Conservation (phyloP, 495 filamentous ascomycete genomes). For the Penicillium turbatum region DNA sequence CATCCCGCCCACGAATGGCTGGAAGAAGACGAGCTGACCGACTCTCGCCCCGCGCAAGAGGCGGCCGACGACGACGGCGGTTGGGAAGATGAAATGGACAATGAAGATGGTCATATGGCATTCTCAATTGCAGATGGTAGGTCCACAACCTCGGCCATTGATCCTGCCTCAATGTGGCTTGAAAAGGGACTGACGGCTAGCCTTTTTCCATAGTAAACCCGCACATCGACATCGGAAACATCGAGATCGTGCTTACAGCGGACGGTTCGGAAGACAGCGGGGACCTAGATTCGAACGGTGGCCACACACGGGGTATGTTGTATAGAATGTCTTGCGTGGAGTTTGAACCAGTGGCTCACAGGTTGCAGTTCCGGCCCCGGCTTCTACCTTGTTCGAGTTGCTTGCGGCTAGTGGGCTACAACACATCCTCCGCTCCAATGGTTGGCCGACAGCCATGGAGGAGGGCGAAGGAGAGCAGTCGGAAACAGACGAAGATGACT, state of each 20-base stretch:
- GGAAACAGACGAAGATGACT: slow-evolving; percentile 25
- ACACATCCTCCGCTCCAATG: slow-evolving; percentile 35
- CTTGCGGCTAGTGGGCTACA: slow-evolving; percentile 36
- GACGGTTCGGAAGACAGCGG: slow-evolving; percentile 40
- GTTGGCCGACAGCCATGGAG: slow-evolving; percentile 19
- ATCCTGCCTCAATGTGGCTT: slow-evolving; percentile 16
- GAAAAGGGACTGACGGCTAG: slow-evolving; percentile 19
- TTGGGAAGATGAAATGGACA: slow-evolving; percentile 27
- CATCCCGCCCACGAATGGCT: slow-evolving; percentile 42
- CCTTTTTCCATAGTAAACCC: slow-evolving; percentile 17
- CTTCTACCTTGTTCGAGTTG: slow-evolving; percentile 33
- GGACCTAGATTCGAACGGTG: slow-evolving; percentile 31
- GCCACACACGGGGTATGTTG: slow-evolving; percentile 12
- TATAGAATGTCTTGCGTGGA: not conserved
- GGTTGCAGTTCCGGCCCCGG: slow-evolving; percentile 27
- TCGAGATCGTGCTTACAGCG: slow-evolving; percentile 46
- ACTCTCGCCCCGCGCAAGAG: slow-evolving; percentile 21
- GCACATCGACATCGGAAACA: slow-evolving; percentile 37
- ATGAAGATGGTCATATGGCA: slow-evolving; percentile 52
- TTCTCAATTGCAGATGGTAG: slow-evolving; percentile 30
- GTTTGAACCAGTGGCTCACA: slow-evolving; percentile 4
- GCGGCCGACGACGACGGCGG: slow-evolving; percentile 11
- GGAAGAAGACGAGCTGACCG: slow-evolving; percentile 31
- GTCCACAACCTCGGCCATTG: slow-evolving; percentile 31
- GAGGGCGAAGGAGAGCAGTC: slow-evolving; percentile 10